Evolutionary conservation across 306 rosid species (phyloP).

Genomic region (Trifolium pratense): DNA sequence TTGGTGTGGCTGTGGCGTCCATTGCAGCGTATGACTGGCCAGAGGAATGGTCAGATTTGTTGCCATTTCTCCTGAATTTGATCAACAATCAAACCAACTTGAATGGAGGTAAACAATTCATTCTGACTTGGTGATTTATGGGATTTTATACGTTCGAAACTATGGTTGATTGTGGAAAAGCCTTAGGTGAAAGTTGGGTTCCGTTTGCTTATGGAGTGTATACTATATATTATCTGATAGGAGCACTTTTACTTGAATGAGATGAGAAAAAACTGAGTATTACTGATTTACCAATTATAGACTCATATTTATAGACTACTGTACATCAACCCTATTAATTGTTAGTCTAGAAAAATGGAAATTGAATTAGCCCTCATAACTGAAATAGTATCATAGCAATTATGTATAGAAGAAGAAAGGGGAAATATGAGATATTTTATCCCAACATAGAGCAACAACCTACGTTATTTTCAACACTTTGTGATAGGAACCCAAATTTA

Average conservation of each 20-base stretch:
- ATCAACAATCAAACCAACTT: constrained; percentile 66
- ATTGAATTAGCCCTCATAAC: not conserved
- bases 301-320: not conserved
- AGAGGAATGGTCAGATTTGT: constrained; percentile 88
- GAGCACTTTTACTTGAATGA: not conserved
- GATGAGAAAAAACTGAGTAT: constrained; percentile 21
- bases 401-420: not conserved
- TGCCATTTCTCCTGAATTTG: constrained; percentile 78
- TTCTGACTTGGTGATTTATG: constrained; percentile 18
- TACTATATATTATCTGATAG: constrained; percentile 1
- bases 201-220: constrained; percentile 25
- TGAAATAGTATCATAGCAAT: not conserved
- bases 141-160: constrained; percentile 18
- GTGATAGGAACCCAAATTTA: too few relatives aligned
- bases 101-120: constrained; percentile 70
- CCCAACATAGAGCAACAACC: not conserved
- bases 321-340: not conserved
- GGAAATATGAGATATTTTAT: constrained; percentile 4
- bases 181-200: constrained; percentile 3
- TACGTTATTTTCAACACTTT: not conserved
- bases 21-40: constrained; percentile 95
- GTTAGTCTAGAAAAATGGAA: not conserved
- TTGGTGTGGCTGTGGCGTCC: constrained; percentile 95
- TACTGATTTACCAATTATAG: not conserved
- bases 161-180: constrained; percentile 33